A percentile compares a stretch with the other conserved stretches of the same genome.
phyloP scores from a whole-genome alignment of 345 rosid species.

The Aquilaria yunnanensis region DNA sequence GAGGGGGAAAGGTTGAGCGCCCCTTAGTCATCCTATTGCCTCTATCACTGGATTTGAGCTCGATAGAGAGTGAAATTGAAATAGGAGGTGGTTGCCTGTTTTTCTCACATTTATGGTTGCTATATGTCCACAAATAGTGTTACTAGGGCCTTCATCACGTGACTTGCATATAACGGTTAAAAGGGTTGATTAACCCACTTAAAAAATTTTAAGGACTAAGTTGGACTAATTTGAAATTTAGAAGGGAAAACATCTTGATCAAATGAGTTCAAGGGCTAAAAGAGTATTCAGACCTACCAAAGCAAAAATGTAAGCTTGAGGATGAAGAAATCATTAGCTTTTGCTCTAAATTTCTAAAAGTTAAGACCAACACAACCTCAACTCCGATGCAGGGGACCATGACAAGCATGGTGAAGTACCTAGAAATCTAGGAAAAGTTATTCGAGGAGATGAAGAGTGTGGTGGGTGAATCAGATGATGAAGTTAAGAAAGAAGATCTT shows the following conservation, averaged over 20 bases:
- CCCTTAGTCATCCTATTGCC: too few relatives aligned
- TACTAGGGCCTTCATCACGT: too few relatives aligned
- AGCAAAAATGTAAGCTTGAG: slow-evolving; percentile 16
- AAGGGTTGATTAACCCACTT: too few relatives aligned
- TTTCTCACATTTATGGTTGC: too few relatives aligned
- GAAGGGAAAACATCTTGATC: neutral
- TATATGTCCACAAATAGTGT: too few relatives aligned
- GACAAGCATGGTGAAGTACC: slow-evolving; percentile 32
- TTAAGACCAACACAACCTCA: slow-evolving; percentile 26
- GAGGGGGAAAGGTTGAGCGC: too few relatives aligned
- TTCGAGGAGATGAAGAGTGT: slow-evolving; percentile 19
- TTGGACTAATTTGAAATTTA: slow-evolving; percentile 27
- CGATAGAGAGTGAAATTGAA: too few relatives aligned
- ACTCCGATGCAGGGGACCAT: slow-evolving; percentile 35
- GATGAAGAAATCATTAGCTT: slow-evolving; percentile 20
- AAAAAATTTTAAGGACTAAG: neutral
- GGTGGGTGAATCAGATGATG: slow-evolving; percentile 12
- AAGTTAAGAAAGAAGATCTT: slow-evolving; percentile 22
- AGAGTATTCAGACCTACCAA: slow-evolving; percentile 15
- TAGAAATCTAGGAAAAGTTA: slow-evolving; percentile 16
- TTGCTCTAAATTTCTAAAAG: slow-evolving; percentile 14
- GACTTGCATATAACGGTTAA: too few relatives aligned
- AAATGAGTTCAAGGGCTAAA: too few relatives aligned
- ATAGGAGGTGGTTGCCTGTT: too few relatives aligned
- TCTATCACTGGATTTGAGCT: neutral